phyloP scores from a whole-genome alignment of 495 filamentous ascomycete genomes.

The Penicillium riverlandense region DNA sequence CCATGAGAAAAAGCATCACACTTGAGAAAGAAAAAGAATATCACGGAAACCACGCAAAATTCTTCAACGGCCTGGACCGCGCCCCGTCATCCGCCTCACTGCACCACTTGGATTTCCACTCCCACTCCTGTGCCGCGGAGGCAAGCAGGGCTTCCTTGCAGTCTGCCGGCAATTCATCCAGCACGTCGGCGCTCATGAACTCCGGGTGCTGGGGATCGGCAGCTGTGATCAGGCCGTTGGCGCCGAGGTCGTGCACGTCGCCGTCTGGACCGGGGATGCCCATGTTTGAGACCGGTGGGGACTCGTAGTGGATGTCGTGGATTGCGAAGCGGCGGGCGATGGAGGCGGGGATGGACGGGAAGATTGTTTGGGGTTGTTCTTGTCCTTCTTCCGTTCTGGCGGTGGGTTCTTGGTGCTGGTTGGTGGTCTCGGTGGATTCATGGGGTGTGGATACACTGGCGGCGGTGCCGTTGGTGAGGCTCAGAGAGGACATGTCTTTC shows the following conservation, averaged over 20 bases:
- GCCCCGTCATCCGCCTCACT: slow-evolving; percentile 48
- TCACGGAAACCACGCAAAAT: slow-evolving; percentile 42
- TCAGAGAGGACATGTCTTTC: slow-evolving; percentile 31
- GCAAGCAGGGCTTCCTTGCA: slow-evolving; percentile 62
- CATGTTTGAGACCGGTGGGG: slow-evolving; percentile 49
- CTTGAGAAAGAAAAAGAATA: slow-evolving; percentile 3
- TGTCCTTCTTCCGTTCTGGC: slow-evolving; percentile 1
- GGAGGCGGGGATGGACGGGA: slow-evolving; percentile 55
- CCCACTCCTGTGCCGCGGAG: slow-evolving; percentile 50
- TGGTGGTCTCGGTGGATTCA: background rate
- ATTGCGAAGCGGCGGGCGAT: slow-evolving; percentile 70
- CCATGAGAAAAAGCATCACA: slow-evolving; percentile 1
- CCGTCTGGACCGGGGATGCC: slow-evolving; percentile 61
- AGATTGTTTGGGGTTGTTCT: slow-evolving; percentile 29
- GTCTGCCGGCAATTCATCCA: slow-evolving; percentile 62
- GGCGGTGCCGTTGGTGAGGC: slow-evolving; percentile 17
- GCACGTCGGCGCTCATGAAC: slow-evolving; percentile 57
- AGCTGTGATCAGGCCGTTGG: slow-evolving; percentile 55
- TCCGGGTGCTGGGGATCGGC: slow-evolving; percentile 32
- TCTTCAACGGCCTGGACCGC: slow-evolving; percentile 44
- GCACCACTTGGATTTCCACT: slow-evolving; percentile 70
- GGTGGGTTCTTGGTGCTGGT: slow-evolving; percentile 1
- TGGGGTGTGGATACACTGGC: background rate
- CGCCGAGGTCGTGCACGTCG: slow-evolving; percentile 48
- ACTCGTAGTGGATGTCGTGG: slow-evolving; percentile 60